Evolutionary conservation across 2,329 filamentous ascomycete species (phyloP), one percentile per base, ranked within the genome.

Genomic region (Hymenoscyphus albidus): DNA sequence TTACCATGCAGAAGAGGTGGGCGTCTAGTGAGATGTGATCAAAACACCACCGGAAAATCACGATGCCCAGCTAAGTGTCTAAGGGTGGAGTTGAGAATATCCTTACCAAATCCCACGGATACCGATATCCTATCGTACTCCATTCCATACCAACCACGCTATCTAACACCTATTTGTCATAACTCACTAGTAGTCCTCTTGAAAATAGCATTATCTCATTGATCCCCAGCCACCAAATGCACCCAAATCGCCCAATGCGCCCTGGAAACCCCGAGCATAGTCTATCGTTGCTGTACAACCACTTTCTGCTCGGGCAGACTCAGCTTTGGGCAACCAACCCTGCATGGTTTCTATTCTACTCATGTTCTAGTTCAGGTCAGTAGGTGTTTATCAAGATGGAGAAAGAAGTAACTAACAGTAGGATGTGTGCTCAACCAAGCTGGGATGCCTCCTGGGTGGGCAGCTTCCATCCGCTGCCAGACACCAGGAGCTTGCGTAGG

Each of bases 351-450:
- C 80, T 64, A 90, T 83, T 27, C 90, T 80, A 64, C 85, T 85
- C 64, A 84, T 80, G 70, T 88, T 87, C 78, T 86, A 66, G 40
- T 40, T 31, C 35, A 64, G 42, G 56, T 75, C 38, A 74, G 68
- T 22, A 54, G 12, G 2, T 10, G 6, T 12, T 5, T 38, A n/a
- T 4, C 22, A 5, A 38, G 27, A 31, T 51, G 35, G 59, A 51
- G 31, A n/a, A 10, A 18, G n/a, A 16, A 31, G 7, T n/a, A 3
- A 78, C 84, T 65, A 78, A 87, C 85, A 67, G 88, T 88, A 42
- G 91, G 91, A 78, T 94, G 91, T 5, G 91, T 93, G 72, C 85
- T 90, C 70, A 92, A 77, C 78, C 91, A 88, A 76, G 93, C 87
- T 0, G 90, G 90, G 40, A 85, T 80, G 63, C 83, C 81, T 57